Conservation (phyloP, 2,329 filamentous ascomycete genomes). For the Colletotrichum gloeosporioides region DNA sequence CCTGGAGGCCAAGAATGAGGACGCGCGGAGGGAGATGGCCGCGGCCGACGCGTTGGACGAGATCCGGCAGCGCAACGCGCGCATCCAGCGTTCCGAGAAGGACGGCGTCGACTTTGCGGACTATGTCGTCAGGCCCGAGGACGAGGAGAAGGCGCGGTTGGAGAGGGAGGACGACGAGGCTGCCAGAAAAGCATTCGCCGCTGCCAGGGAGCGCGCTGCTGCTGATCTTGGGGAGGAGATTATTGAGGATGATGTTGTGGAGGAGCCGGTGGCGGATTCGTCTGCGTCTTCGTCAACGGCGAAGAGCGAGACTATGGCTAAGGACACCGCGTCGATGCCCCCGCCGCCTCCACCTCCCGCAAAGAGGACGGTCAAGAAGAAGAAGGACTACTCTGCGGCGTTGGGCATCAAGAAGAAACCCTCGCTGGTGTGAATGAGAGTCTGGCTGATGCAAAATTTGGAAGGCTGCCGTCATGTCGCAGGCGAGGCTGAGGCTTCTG, state of each 20-base stretch:
- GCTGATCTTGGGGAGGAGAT: slow-evolving; percentile 57
- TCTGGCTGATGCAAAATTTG: neutral
- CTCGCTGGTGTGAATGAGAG: slow-evolving; percentile 53
- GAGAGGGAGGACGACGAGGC: slow-evolving; percentile 86
- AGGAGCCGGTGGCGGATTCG: neutral
- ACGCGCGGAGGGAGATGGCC: slow-evolving; percentile 94
- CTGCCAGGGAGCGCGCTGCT: slow-evolving; percentile 56
- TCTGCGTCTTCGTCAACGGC: slow-evolving; percentile 16
- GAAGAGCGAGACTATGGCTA: slow-evolving; percentile 28
- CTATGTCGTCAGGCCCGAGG: slow-evolving; percentile 57
- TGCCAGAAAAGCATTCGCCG: slow-evolving; percentile 78
- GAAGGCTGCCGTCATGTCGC: neutral
- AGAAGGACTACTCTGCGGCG: slow-evolving; percentile 78
- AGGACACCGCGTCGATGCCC: slow-evolving; percentile 36
- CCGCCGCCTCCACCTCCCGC: slow-evolving; percentile 66
- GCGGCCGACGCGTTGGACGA: slow-evolving; percentile 96
- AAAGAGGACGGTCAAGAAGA: slow-evolving; percentile 81
- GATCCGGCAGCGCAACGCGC: slow-evolving; percentile 89
- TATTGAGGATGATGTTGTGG: slow-evolving; percentile 31
- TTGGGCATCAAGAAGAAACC: slow-evolving; percentile 90
- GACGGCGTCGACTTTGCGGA: slow-evolving; percentile 67
- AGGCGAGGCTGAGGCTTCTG: neutral
- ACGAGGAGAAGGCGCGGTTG: slow-evolving; percentile 66
- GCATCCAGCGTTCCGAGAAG: slow-evolving; percentile 77
- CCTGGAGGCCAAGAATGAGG: slow-evolving; percentile 89